Evolutionary conservation across 2,329 filamentous ascomycete species (phyloP), one percentile per base, ranked within the genome.

Genomic region (Aspergillus sp.): DNA sequence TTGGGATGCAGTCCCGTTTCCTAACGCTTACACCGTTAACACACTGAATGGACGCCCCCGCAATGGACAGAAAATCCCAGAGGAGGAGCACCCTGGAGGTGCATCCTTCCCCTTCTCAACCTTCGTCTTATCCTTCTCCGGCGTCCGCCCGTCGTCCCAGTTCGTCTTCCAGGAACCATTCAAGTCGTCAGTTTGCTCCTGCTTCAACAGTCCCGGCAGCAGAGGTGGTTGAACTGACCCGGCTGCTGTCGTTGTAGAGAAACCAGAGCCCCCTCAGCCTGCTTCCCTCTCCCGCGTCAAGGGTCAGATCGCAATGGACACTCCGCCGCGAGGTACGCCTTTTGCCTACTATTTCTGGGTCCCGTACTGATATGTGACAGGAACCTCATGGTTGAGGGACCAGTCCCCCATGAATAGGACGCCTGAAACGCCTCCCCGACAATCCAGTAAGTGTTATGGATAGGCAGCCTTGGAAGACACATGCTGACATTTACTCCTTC

Each of bases 221-320:
- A 12, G 12, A 27, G 12, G 10, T 25, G n/a, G 26, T 22, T 11
- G 27, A 33, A 34, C 44, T 54, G 34, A 53, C 36, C 31, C 34
- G 20, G 15, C 28, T 24, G 10, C 19, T 22, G 20, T 24, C 15
- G 26, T 26, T 26, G 20, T 41, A 54, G 51, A 39, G 13, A 43
- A 37, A 29, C 30, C 45, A 6, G 44, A 46, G 11, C 46, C 46
- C 34, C 47, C 45, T 24, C 44, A 49, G 26, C 52, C 55, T 32
- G 45, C 43, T 20, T 52, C 53, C 13, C 39, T 58, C 27, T 43
- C 43, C 20, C 54, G 53, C 27, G 47, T 56, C 25, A 58, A 57
- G 37, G 52, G 51, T 22, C 42, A 41, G 36, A 30, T 30, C 33
- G 42, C 46, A 29, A 58, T 58, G 54, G 48, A 53, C 33, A 52